These are phyloP conservation scores for Priceomyces melissophilus DNA, from an alignment of 805 yeast species.

Conservation along the genomic window DNA sequence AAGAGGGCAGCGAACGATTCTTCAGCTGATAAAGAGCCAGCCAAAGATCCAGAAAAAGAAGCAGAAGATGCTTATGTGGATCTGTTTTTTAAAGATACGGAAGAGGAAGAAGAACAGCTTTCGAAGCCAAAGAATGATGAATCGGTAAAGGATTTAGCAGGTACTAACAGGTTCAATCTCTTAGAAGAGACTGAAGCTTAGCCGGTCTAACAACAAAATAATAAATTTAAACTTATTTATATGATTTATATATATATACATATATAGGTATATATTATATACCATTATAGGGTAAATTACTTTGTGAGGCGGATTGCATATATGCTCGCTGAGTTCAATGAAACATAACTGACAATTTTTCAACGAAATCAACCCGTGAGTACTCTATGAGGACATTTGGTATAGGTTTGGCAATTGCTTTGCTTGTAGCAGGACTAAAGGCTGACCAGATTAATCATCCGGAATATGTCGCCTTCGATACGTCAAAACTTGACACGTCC, in stretches of 20 bases:
- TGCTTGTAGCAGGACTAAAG: neutral
- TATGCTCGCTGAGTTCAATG: no score
- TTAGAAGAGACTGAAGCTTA: constrained; percentile 38
- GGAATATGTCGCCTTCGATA: constrained; percentile 34
- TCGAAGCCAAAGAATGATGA: constrained; percentile 1
- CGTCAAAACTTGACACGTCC: constrained; percentile 29
- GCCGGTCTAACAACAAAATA: no score
- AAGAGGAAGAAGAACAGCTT: constrained; percentile 6
- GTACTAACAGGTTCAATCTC: constrained; percentile 29
- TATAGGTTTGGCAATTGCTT: no score
- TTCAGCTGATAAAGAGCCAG: constrained; percentile 12
- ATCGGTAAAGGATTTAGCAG: no score
- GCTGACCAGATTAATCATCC: constrained; percentile 1
- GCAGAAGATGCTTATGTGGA: constrained; percentile 37
- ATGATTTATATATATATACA: neutral
- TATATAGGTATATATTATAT: neutral
- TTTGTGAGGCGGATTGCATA: no score
- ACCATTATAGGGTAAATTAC: no score
- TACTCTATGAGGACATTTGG: no score
- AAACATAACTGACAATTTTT: no score
- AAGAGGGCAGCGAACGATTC: neutral
- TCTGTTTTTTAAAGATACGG: constrained; percentile 23
- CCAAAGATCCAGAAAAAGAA: constrained; percentile 24
- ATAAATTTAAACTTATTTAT: no score
- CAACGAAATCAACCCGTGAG: no score